Base-by-base conservation (phyloP, 331 rosid genomes). In the Pyracantha coccinea region DNA sequence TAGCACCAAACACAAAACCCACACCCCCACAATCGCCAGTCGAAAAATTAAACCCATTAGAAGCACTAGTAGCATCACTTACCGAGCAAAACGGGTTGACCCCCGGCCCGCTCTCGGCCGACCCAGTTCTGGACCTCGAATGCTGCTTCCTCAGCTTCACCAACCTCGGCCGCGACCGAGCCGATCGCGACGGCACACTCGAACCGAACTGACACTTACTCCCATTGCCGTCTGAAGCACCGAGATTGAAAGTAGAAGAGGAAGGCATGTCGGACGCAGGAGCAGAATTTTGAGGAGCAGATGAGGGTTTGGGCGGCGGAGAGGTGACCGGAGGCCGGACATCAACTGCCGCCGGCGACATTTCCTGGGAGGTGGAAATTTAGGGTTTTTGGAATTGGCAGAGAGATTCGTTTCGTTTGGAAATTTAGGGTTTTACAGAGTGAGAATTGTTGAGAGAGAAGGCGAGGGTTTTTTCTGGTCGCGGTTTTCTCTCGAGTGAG, bases 1-100 rank as follows among this genome's bases (percentile, higher is more conserved):
- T 77, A 69, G 86, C 85, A 7, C 86, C 77, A 82, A 89, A 90
- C 78, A 87, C 89, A 82, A 90, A 90, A 69, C 75, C 45, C 45
- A 38, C 45, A 38, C 45, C 45, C 45, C 45, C 14, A 10, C 45
- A n/a, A 62, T 67, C 77, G 21, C 66, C 84, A 82, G 76, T 77
- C 62, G 65, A 44, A 74, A 69, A 78, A 55, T 67, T 59, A 29
- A 53, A 60, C 65, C 41, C 78, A 21, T 60, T 80, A 41, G 75
- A 53, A 82, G 62, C 76, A 71, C 82, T 28, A 24, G 33, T 38
- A 68, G 29, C 77, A 57, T 74, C 67, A 47, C 71, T 77, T 8
- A 73, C 76, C 31, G 78, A 50, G 69, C 81, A 72, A 81, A 88
- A 81, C 9, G 89, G 88, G 73, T 87, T 84, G 78, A 80, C 78